Evolutionary conservation across 768 basidiomycete genomes (phyloP).

Genomic region (Kwoniella bestiolae): DNA sequence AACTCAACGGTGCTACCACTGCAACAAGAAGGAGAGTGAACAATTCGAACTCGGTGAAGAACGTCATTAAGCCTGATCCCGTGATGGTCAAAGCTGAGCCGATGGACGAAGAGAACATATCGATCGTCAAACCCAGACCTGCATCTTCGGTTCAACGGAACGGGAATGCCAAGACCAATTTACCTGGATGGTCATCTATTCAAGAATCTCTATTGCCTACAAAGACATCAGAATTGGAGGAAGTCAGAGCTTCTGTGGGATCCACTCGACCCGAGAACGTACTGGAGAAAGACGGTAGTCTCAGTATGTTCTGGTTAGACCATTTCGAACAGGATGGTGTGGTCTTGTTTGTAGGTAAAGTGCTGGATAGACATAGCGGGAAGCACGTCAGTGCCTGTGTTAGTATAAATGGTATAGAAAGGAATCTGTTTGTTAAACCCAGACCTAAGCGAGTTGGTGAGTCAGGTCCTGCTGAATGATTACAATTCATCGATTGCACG

Average conservation of each 20-base stretch:
- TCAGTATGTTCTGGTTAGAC: conserved; percentile 96
- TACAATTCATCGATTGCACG: too few relatives aligned
- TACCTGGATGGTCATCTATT: conserved; percentile 43
- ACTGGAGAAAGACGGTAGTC: conserved; percentile 79
- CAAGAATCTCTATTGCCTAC: conserved; percentile 34
- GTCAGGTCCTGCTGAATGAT: conserved; percentile 31
- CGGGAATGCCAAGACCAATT: conserved; percentile 28
- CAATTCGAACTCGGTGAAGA: conserved; percentile 50
- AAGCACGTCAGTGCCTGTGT: conserved; percentile 78
- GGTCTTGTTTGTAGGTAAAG: conserved; percentile 88
- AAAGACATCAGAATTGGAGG: conserved; percentile 40
- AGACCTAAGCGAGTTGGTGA: conserved; percentile 67
- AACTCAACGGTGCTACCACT: conserved; percentile 32
- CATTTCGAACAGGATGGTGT: conserved; percentile 81
- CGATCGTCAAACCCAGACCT: conserved; percentile 18
- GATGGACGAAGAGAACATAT: conserved; percentile 30
- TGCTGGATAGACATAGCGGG: conserved; percentile 72
- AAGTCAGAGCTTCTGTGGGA: conserved; percentile 40
- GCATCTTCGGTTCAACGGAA: conserved; percentile 12
- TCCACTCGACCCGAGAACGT: conserved; percentile 58
- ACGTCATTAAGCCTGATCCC: conserved; percentile 34
- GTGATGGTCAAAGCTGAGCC: conserved; percentile 47
- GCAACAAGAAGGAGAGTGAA: conserved; percentile 35
- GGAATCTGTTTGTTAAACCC: conserved; percentile 89
- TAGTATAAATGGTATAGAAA: conserved; percentile 78